phyloP scores from a whole-genome alignment of 345 rosid genomes.

The Atalantia buxifolia region DNA sequence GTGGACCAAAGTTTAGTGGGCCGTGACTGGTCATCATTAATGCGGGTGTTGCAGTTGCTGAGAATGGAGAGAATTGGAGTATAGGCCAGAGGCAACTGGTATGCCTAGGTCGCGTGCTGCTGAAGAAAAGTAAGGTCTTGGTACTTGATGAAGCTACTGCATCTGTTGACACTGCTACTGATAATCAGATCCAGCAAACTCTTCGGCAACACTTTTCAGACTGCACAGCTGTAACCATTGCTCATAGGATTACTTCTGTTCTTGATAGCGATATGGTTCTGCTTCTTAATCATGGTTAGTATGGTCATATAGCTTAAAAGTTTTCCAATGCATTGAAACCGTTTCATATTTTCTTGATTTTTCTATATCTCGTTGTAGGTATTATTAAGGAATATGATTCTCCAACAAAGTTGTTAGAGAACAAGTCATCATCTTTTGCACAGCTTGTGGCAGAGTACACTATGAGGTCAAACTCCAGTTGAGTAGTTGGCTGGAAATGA shows the following conservation, averaged over 20 bases:
- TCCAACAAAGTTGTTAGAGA: slow-evolving; percentile 51
- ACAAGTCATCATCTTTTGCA: slow-evolving; percentile 65
- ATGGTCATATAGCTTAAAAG: background rate
- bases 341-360: background rate
- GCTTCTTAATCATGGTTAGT: slow-evolving; percentile 64
- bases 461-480: slow-evolving; percentile 48
- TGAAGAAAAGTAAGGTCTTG: slow-evolving; percentile 73
- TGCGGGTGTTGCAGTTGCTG: slow-evolving; percentile 49
- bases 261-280: slow-evolving; percentile 80
- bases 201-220: slow-evolving; percentile 56
- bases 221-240: slow-evolving; percentile 70
- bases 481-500: slow-evolving; percentile 4
- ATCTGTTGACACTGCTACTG: slow-evolving; percentile 83
- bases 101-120: slow-evolving; percentile 67
- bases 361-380: slow-evolving; percentile 35
- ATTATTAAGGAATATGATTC: slow-evolving; percentile 65
- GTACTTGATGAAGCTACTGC: slow-evolving; percentile 92
- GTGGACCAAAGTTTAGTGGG: too few species aligned
- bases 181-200: slow-evolving; percentile 73
- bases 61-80: slow-evolving; percentile 95
- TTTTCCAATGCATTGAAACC: too few species aligned
- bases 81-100: slow-evolving; percentile 86
- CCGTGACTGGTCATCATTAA: too few species aligned
- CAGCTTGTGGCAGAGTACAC: slow-evolving; percentile 73
- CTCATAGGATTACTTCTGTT: slow-evolving; percentile 81